Conservation (phyloP, 441 rosid genomes). For the Adansonia rubrostipa region DNA sequence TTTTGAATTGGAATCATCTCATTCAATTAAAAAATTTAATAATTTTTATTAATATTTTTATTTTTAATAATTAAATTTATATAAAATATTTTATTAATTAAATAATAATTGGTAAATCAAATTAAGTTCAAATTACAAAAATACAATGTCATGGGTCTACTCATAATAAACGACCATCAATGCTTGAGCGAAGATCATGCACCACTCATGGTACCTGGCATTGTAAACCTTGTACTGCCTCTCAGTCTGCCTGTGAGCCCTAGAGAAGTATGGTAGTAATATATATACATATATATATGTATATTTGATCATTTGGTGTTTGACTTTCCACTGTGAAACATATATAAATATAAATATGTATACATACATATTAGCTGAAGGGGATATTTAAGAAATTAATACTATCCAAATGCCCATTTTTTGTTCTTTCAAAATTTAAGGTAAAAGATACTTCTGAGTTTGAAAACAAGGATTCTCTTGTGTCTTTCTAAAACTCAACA, state of each 20-base stretch:
- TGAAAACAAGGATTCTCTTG: no score
- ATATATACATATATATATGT: no score
- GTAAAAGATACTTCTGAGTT: no score
- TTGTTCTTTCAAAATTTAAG: neutral
- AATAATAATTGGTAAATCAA: no score
- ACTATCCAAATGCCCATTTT: neutral
- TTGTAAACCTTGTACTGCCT: neutral
- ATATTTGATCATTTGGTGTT: neutral
- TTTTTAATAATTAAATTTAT: no score
- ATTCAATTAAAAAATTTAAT: no score
- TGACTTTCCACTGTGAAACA: neutral
- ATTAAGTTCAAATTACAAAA: no score
- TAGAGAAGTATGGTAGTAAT: neutral
- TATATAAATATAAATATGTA: no score
- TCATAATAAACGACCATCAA: neutral
- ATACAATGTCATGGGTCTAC: no score
- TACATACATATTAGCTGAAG: no score
- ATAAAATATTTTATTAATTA: no score
- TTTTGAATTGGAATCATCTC: neutral
- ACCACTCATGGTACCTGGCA: neutral
- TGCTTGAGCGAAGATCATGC: conserved; percentile 15
- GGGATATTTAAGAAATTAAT: neutral
- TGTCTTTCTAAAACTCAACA: neutral
- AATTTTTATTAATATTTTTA: no score
- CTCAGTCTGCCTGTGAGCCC: neutral